Base-by-base conservation (phyloP, 352 stramenopile species). In the Aphanomyces invadans region DNA sequence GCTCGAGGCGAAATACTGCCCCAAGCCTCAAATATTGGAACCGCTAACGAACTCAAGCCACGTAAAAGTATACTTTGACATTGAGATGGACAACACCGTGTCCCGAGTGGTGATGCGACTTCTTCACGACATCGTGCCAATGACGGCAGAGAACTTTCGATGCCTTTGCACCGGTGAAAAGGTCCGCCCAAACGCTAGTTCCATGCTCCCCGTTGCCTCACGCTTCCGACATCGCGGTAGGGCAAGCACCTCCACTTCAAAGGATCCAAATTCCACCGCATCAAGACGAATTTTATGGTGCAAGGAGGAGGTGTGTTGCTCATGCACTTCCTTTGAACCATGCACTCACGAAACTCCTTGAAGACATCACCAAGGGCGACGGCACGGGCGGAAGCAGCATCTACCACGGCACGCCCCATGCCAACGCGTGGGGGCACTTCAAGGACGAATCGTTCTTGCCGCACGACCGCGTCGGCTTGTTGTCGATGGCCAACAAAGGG, bases 241-340 rank as follows among this genome's bases (percentile, higher is more conserved):
- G 60, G 60, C n/a, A 49, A 42, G 11, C n/a, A 23, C 9, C 70
- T 97, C 11, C 79, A 91, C 74, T 98, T 89, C 79, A 96, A 97
- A 73, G 87, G 87, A 39, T 90, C 70, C 60, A 80, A 72, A 4
- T 97, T 98, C 75, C 92, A 98, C 66, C 78, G 92, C 23, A 80
- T 97, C 4, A 96, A 97, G 61, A 92, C 89, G 60, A 85, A 92
- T 61, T 97, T 97, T 65, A 97, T 97, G 89, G 83, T 95, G 51
- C 91, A 97, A 75, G 81, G 81, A 38, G 87, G 87, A n/a, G 89
- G 94, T 75, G 90, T 77, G 12, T 33, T 49, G 54, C 80, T 62
- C n/a, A n/a, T n/a, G n/a, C n/a, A n/a, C n/a, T n/a, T n/a, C n/a
- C n/a, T n/a, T n/a, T n/a, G n/a, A n/a, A n/a, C n/a, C n/a, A n/a